These are phyloP conservation scores for Lathyrus oleraceus DNA, from an alignment of 306 rosid species.

Conservation along the genomic window DNA sequence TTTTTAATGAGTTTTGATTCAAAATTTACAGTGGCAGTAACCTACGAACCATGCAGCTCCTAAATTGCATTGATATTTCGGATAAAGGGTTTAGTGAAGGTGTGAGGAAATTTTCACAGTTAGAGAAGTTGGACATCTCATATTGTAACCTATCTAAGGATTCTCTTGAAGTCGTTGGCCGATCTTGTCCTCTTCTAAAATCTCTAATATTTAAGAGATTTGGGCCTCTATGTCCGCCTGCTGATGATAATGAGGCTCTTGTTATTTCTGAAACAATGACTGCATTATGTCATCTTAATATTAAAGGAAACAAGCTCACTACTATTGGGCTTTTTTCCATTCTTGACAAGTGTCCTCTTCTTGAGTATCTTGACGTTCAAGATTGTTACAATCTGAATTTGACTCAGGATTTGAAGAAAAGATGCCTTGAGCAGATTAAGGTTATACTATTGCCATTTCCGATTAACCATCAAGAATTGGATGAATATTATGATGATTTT, in stretches of 20 bases:
- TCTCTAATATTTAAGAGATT: not conserved
- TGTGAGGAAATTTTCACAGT: not conserved
- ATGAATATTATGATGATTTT: too few species aligned
- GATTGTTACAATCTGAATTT: not conserved
- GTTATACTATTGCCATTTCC: too few species aligned
- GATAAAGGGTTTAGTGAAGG: not conserved
- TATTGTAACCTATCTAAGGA: too few species aligned
- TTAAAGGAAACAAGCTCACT: not conserved
- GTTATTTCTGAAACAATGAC: not conserved
- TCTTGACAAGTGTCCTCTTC: not conserved
- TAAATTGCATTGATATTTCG: not conserved
- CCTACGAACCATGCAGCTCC: not conserved
- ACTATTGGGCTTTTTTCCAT: not conserved
- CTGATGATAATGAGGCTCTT: not conserved
- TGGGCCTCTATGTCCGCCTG: rapidly evolving
- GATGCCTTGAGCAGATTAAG: too few species aligned
- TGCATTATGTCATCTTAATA: not conserved
- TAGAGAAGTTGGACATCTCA: constrained; percentile 1
- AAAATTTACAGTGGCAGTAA: not conserved
- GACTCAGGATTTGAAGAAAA: not conserved
- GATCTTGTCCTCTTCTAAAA: not conserved
- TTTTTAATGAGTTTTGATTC: not conserved
- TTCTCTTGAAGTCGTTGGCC: not conserved
- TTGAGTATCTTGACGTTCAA: not conserved
- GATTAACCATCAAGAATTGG: too few species aligned